Evolutionary conservation across 306 rosid genomes (phyloP), one percentile per base, ranked within the genome.

Genomic region (Vachellia pachyceras): DNA sequence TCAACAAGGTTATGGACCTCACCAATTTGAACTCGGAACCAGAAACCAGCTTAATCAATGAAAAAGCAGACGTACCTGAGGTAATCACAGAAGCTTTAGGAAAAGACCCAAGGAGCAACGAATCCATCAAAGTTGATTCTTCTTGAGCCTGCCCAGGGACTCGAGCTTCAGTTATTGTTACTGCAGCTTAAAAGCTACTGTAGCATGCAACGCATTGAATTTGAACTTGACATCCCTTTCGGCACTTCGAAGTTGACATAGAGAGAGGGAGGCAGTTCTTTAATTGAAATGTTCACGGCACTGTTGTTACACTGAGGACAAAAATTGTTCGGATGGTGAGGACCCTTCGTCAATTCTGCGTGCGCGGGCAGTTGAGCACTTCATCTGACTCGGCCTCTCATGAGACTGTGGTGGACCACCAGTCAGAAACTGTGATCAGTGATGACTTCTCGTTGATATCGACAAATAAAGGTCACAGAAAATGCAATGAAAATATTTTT

Each of bases 31-130:
- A 10, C 36, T 6, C 46, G 8, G 57, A 65, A 78, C 33, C 66
- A 36, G 15, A 76, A 76, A 61, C 45, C 15, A 42, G 33, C 1
- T 13, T 18, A 75, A n/a, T n/a, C n/a, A n/a, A 76, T 17, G 71
- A 42, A 39, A 54, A 47, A 79, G 10, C 3, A 69, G 25, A 55
- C 25, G 14, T 75, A 84, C 87, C 82, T 25, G 73, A 10, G 40
- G 77, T 37, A 35, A 76, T 11, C 23, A 80, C 58, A 79, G 75
- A 63, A 0, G 55, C 64, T 6, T 63, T 61, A 10, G 86, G 77
- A 75, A 85, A 75, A 63, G 86, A 71, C 5, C 80, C 77, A 76
- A 76, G 4, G 35, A 86, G 77, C 49, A 79, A 1, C 0, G 82
- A 86, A 86, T 79, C 84, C 89, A 85, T 70, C 8, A 29, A 25